These are phyloP conservation scores for Plasmodium inui DNA, from an alignment of 169 alveolate genomes.

Conservation along the genomic window DNA sequence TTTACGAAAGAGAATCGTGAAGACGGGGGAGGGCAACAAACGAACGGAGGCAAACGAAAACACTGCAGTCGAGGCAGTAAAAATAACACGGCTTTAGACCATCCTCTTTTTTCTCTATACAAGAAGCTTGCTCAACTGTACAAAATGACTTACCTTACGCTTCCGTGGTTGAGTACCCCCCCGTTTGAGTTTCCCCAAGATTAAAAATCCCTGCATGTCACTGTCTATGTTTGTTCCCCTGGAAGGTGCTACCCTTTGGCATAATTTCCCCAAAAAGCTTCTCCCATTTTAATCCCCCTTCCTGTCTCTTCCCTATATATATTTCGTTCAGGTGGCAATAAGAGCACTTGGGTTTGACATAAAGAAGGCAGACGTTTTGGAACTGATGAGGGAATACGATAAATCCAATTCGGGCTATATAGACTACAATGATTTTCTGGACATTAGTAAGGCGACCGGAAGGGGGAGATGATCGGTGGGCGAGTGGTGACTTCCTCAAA, in stretches of 20 bases:
- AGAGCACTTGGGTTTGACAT: constrained; percentile 98
- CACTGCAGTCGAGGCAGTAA: background rate
- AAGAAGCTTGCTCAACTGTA: background rate
- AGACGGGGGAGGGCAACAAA: background rate
- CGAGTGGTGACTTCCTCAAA: background rate
- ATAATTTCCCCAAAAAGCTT: background rate
- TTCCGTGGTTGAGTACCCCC: background rate
- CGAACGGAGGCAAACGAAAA: background rate
- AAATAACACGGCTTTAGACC: background rate
- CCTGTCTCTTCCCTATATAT: background rate
- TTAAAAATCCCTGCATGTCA: no score
- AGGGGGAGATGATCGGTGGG: background rate
- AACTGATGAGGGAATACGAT: constrained; percentile 90
- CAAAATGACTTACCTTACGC: background rate
- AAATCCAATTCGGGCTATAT: constrained; percentile 87
- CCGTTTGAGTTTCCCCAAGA: background rate
- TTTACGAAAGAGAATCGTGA: background rate
- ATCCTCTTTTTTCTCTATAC: background rate
- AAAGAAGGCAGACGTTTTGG: constrained; percentile 95
- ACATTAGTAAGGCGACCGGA: constrained; percentile 80
- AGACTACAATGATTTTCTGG: constrained; percentile 88
- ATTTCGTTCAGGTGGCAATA: constrained; percentile 95
- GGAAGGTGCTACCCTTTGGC: no score
- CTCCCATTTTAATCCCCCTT: background rate
- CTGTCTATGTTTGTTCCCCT: background rate